Percentiles rank a stretch among this genome's conserved stretches.
These are phyloP conservation scores for Sugiyamaella smithiae DNA, from an alignment of 805 yeast genomes.

Conservation along the genomic window DNA sequence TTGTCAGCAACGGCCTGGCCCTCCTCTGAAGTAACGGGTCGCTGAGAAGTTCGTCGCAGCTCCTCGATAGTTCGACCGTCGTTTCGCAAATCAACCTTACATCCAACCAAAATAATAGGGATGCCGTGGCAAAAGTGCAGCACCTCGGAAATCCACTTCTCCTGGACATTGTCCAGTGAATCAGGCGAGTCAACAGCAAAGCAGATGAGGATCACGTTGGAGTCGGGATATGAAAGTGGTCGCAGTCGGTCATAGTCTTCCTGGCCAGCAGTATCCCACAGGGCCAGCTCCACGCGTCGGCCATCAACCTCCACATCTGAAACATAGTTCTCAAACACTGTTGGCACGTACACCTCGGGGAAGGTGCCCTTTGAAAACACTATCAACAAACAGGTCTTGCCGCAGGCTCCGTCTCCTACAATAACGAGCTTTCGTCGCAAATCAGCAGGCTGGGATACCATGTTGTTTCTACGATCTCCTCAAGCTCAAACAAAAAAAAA, in stretches of 20 bases:
- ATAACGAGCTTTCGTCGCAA: constrained; percentile 58
- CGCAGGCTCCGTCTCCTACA: constrained; percentile 89
- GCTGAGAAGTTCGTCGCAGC: constrained; percentile 69
- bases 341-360: constrained; percentile 74
- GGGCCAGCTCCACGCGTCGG: constrained; percentile 60
- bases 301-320: constrained; percentile 50
- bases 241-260: constrained; percentile 80
- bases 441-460: constrained; percentile 30
- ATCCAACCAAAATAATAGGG: constrained; percentile 88
- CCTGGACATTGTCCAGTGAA: constrained; percentile 89
- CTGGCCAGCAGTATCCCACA: constrained; percentile 92
- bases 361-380: constrained; percentile 67
- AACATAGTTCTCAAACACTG: constrained; percentile 77
- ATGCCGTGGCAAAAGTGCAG: constrained; percentile 92
- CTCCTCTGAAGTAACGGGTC: constrained; percentile 77
- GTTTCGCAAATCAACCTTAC: constrained; percentile 85
- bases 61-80: constrained; percentile 75
- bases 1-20: constrained; percentile 85
- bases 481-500: not conserved
- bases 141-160: constrained; percentile 94
- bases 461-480: not conserved
- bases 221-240: constrained; percentile 77
- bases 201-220: constrained; percentile 70
- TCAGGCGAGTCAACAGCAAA: constrained; percentile 82
- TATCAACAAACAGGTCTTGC: constrained; percentile 74